Conservation (phyloP, 2,329 filamentous ascomycete species). For the Penicillium sp. region DNA sequence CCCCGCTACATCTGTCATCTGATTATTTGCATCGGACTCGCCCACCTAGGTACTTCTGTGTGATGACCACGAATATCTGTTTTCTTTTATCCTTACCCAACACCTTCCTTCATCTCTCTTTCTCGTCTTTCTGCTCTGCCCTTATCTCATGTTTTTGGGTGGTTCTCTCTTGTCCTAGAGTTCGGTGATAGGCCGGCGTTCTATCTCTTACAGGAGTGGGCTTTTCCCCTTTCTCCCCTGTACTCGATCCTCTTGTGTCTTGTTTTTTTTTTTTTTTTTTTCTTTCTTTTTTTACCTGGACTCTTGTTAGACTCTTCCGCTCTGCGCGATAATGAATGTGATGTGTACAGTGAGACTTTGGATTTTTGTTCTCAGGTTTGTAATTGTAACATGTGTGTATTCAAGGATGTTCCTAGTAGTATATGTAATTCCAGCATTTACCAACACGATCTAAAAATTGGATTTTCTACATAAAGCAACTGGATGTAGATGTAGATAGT, state of each 20-base stretch:
- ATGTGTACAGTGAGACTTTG: constrained; percentile 15
- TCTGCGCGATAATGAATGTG: constrained; percentile 15
- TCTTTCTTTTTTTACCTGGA: background rate
- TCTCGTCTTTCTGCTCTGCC: constrained; percentile 10
- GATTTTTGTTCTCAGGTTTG: background rate
- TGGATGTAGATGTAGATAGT: background rate
- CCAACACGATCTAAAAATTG: background rate
- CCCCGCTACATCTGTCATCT: constrained; percentile 3
- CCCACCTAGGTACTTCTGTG: constrained; percentile 8
- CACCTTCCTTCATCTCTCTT: constrained; percentile 2
- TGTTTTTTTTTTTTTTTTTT: background rate
- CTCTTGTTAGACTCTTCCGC: constrained; percentile 4
- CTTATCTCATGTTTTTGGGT: constrained; percentile 14
- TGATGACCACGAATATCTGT: constrained; percentile 21
- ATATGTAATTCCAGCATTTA: background rate
- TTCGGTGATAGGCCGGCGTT: constrained; percentile 21
- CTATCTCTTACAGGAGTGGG: constrained; percentile 7
- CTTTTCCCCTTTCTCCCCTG: constrained; percentile 1
- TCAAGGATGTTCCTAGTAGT: background rate
- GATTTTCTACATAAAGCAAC: background rate
- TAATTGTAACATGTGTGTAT: background rate
- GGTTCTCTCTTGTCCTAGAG: constrained; percentile 18
- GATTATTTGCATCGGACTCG: constrained; percentile 13
- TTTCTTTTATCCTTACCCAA: constrained; percentile 3
- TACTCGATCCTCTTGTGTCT: constrained; percentile 3